A percentile compares a stretch with the other conserved stretches of the same genome.
Conservation (phyloP, 306 rosid species). For the Bauhinia variegata region DNA sequence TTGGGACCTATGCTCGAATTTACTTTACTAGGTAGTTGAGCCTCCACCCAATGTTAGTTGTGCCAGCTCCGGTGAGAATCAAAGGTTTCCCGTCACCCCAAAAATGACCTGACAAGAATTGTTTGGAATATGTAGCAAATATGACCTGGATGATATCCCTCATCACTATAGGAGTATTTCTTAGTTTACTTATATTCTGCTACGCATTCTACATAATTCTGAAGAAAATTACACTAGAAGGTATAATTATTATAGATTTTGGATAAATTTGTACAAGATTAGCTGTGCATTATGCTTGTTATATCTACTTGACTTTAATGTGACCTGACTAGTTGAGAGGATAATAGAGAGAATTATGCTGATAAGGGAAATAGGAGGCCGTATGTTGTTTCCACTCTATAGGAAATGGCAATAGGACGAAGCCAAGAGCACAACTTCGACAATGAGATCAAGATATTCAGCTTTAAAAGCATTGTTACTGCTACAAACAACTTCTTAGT, state of each 20-base stretch:
- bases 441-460: background rate
- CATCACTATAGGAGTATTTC: background rate
- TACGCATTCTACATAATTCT: background rate
- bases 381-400: background rate
- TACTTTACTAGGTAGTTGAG: too few species aligned
- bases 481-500: slow-evolving; percentile 12
- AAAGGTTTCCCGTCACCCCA: too few species aligned
- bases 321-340: background rate
- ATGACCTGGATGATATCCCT: background rate
- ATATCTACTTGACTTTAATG: background rate
- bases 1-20: too few species aligned
- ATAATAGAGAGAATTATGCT: too few species aligned
- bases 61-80: too few species aligned
- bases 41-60: too few species aligned
- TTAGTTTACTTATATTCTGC: background rate
- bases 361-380: background rate
- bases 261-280: too few species aligned
- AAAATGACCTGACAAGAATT: background rate
- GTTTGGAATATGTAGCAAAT: background rate
- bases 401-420: background rate
- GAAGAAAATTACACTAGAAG: background rate
- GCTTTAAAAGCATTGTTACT: background rate
- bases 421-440: background rate
- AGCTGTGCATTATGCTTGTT: background rate
- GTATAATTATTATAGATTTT: too few species aligned